Conservation (phyloP, 2,329 filamentous ascomycete species). For the Alternaria sp. region DNA sequence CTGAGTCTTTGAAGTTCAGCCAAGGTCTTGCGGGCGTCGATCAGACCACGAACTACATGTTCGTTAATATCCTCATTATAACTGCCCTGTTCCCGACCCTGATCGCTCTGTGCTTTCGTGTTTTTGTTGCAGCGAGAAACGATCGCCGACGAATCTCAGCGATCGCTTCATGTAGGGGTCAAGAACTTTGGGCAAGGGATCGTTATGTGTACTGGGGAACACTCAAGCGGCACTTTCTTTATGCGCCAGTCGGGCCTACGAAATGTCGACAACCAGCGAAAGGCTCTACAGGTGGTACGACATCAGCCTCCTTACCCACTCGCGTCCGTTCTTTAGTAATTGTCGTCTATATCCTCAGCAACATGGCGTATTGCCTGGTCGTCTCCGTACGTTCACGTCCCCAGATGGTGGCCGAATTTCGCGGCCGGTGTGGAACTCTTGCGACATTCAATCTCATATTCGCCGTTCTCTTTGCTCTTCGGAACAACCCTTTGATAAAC, state of each 20-base stretch:
- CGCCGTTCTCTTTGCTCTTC: constrained; percentile 72
- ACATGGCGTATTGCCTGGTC: constrained; percentile 51
- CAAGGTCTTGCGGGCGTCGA: constrained; percentile 56
- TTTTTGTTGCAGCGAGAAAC: constrained; percentile 10
- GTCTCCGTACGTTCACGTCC: constrained; percentile 72
- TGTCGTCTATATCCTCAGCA: constrained; percentile 51
- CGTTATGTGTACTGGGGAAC: constrained; percentile 24
- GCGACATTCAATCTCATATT: constrained; percentile 78
- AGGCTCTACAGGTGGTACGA: constrained; percentile 42
- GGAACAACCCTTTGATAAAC: constrained; percentile 77
- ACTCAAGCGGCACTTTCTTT: constrained; percentile 52
- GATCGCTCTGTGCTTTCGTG: constrained; percentile 15
- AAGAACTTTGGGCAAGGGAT: constrained; percentile 24
- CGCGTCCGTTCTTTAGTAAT: constrained; percentile 53
- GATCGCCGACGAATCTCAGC: constrained; percentile 19
- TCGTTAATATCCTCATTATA: constrained; percentile 21
- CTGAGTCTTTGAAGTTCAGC: constrained; percentile 41
- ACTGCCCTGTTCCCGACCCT: constrained; percentile 17
- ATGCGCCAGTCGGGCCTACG: constrained; percentile 49
- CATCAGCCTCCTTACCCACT: constrained; percentile 52
- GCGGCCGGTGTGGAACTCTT: constrained; percentile 74
- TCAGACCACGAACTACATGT: constrained; percentile 54
- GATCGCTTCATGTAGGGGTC: constrained; percentile 13
- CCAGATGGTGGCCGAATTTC: constrained; percentile 66
- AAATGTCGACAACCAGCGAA: constrained; percentile 53